Conservation (phyloP, 225 moss, liverwort and hornwort species). For the Physcomitrellopsis africana region DNA sequence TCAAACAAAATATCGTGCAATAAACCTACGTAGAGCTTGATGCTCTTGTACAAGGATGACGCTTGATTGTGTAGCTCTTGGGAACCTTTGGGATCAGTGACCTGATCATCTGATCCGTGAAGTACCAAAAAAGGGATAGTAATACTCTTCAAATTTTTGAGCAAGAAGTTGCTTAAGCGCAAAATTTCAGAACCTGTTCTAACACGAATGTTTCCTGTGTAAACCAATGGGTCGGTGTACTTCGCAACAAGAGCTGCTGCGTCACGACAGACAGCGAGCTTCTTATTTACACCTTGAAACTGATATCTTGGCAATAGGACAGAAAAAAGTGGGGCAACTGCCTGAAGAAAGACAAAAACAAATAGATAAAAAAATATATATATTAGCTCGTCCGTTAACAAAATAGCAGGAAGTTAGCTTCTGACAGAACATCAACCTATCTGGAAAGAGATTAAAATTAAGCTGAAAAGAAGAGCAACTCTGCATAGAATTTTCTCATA, state of each 20-base stretch:
- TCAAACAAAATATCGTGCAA: slow-evolving; percentile 81
- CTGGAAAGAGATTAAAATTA: neutral
- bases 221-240: slow-evolving; percentile 59
- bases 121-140: slow-evolving; percentile 69
- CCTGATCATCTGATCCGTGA: slow-evolving; percentile 71
- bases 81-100: slow-evolving; percentile 74
- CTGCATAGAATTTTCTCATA: neutral
- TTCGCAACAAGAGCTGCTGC: slow-evolving; percentile 65
- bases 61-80: slow-evolving; percentile 70
- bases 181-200: slow-evolving; percentile 79
- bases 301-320: slow-evolving; percentile 68
- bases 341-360: slow-evolving; percentile 39
- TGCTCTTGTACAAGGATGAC: slow-evolving; percentile 55
- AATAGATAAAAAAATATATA: neutral
- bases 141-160: slow-evolving; percentile 59
- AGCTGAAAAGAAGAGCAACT: neutral
- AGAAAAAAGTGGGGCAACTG: slow-evolving; percentile 72
- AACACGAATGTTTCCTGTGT: slow-evolving; percentile 75
- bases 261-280: slow-evolving; percentile 64
- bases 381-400: neutral
- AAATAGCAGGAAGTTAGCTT: neutral
- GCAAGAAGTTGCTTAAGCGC: slow-evolving; percentile 62
- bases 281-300: slow-evolving; percentile 55
- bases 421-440: neutral
- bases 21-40: slow-evolving; percentile 71